Percentiles rank a stretch among this genome's conserved stretches.
Conservation (phyloP, 139 green algal species). For the Gonium pectorale region DNA sequence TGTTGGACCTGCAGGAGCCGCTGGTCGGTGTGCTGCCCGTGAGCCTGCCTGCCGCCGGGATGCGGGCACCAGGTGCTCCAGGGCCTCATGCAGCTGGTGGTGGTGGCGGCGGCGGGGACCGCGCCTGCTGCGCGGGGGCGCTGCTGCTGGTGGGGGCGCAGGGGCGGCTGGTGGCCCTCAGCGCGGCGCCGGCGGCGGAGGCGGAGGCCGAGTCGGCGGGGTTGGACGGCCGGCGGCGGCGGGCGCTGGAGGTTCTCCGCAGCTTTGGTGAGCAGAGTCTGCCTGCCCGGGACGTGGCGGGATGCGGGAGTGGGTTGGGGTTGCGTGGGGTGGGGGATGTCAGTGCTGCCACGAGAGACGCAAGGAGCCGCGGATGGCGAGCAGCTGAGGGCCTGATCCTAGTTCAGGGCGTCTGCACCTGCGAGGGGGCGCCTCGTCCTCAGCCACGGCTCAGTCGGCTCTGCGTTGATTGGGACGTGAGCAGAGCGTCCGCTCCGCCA, state of each 20-base stretch:
- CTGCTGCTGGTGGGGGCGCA: slow-evolving; percentile 27
- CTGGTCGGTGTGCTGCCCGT: slow-evolving; percentile 26
- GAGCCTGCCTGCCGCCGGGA: background rate
- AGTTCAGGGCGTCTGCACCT: background rate
- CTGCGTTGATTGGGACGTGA: background rate
- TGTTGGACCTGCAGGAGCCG: slow-evolving; percentile 41
- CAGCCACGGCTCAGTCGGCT: background rate
- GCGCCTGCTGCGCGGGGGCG: background rate
- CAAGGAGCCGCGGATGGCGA: background rate
- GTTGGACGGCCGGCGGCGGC: background rate
- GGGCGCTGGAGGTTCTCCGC: background rate
- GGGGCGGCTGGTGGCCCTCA: slow-evolving; percentile 33
- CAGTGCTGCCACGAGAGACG: background rate
- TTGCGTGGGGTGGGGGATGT: background rate
- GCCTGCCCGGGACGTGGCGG: background rate
- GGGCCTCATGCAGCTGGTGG: background rate
- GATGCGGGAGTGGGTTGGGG: background rate
- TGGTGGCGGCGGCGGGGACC: background rate
- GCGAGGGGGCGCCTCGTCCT: background rate
- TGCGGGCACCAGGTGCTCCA: background rate
- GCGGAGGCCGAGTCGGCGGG: background rate
- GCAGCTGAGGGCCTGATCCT: background rate
- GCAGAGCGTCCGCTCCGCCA: background rate
- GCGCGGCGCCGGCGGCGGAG: background rate
- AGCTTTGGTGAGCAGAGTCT: slow-evolving; percentile 34